A percentile compares a stretch with the other conserved stretches of the same genome.
These are phyloP conservation scores for Sugiyamaella chiloensis DNA, from an alignment of 805 yeast species.

Conservation along the genomic window DNA sequence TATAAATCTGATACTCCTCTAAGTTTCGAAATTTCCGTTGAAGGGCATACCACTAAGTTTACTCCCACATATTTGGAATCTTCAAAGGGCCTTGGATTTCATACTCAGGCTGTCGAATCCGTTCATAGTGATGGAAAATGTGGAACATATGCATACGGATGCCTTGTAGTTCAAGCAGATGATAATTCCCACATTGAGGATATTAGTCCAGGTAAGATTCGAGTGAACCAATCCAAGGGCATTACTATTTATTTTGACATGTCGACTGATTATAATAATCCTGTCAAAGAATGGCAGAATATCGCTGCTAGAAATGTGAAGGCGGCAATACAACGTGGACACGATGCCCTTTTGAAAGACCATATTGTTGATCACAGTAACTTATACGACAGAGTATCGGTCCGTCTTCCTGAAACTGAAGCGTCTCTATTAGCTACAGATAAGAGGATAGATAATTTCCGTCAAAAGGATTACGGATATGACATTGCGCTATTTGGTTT, in stretches of 20 bases:
- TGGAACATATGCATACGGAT: slow-evolving; percentile 7
- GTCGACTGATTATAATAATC: not conserved
- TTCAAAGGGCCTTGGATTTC: not conserved
- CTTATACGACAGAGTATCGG: slow-evolving; percentile 7
- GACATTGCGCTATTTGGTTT: slow-evolving; percentile 8
- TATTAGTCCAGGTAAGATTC: not conserved
- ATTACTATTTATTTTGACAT: not conserved
- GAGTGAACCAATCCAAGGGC: not conserved
- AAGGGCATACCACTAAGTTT: not conserved
- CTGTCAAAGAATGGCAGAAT: not conserved
- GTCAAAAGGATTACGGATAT: not conserved
- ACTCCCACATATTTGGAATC: not conserved
- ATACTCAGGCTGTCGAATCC: slow-evolving; percentile 9
- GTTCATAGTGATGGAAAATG: slow-evolving; percentile 15
- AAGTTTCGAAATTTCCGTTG: not conserved
- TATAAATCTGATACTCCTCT: not conserved
- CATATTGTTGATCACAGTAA: slow-evolving; percentile 7
- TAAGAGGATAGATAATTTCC: not conserved
- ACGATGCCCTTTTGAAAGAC: not conserved
- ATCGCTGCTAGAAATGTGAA: not conserved
- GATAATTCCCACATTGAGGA: not conserved
- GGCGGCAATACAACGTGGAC: not conserved
- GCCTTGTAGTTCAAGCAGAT: not conserved
- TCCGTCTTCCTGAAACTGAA: not conserved
- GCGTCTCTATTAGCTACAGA: slow-evolving; percentile 1